Evolutionary conservation across 2,329 filamentous ascomycete genomes (phyloP).

Genomic region (Lachnellula cervina): DNA sequence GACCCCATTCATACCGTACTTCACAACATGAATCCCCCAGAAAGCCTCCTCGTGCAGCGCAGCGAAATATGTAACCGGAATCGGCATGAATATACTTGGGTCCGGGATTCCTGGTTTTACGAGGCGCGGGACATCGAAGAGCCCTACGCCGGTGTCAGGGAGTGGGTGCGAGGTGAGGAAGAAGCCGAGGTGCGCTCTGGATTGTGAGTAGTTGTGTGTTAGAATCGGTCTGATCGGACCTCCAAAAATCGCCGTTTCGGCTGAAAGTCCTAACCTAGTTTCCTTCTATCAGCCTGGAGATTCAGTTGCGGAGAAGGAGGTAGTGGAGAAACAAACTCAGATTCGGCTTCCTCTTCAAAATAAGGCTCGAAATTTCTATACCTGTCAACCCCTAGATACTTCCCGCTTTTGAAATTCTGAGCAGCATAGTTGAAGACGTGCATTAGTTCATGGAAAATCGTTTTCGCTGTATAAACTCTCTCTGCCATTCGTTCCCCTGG

Average conservation of each 20-base stretch:
- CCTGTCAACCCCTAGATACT: background rate
- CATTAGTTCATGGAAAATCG: background rate
- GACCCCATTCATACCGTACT: background rate
- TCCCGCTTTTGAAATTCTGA: background rate
- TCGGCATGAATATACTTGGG: background rate
- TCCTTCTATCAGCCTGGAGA: background rate
- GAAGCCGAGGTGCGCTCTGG: background rate
- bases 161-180: background rate
- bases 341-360: background rate
- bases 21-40: background rate
- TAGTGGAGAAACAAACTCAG: background rate
- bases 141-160: background rate
- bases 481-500: background rate
- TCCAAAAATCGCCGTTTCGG: background rate
- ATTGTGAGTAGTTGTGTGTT: background rate
- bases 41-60: background rate
- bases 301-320: background rate
- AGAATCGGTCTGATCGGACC: background rate
- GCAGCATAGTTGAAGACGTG: background rate
- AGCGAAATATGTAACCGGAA: background rate
- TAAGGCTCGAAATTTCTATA: background rate
- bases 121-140: background rate
- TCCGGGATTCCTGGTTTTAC: background rate
- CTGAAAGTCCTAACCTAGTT: background rate
- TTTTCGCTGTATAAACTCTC: background rate